phyloP scores from a whole-genome alignment of 164 flowering plant genomes.

The Vitis cinerea region DNA sequence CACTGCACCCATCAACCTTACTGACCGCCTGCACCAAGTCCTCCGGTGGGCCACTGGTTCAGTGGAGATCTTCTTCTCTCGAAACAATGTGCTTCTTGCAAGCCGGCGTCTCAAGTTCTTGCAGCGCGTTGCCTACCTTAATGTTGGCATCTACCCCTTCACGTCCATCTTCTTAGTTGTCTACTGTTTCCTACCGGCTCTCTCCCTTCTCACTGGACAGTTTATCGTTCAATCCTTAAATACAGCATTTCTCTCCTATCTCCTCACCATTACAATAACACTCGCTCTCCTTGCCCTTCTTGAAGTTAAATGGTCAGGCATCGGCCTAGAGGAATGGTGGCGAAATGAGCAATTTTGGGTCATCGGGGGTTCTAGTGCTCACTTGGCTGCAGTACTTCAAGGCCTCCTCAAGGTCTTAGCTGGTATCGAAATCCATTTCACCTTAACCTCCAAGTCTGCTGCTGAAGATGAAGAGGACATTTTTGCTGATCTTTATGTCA shows the following conservation, averaged over 20 bases:
- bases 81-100: conserved; percentile 67
- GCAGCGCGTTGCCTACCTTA: conserved; percentile 70
- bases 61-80: conserved; percentile 76
- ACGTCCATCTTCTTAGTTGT: conserved; percentile 72
- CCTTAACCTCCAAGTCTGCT: conserved; percentile 56
- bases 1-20: conserved; percentile 74
- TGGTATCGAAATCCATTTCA: conserved; percentile 76
- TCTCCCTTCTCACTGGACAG: conserved; percentile 68
- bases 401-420: conserved; percentile 74
- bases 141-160: conserved; percentile 79
- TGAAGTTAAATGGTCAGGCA: conserved; percentile 77
- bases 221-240: conserved; percentile 66
- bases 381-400: conserved; percentile 68
- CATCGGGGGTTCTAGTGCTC: conserved; percentile 78
- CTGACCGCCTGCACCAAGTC: conserved; percentile 77
- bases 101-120: conserved; percentile 61
- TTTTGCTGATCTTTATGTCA: conserved; percentile 64
- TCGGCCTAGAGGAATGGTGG: conserved; percentile 79
- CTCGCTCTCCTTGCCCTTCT: conserved; percentile 55
- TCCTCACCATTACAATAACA: conserved; percentile 52
- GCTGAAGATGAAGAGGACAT: conserved; percentile 64
- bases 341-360: conserved; percentile 83
- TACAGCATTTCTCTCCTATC: conserved; percentile 62
- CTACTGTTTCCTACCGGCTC: conserved; percentile 85
- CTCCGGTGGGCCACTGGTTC: conserved; percentile 91